A percentile compares a stretch with the other conserved stretches of the same genome.
Conservation (phyloP, 2,329 filamentous ascomycete genomes). For the Fusarium sp. region DNA sequence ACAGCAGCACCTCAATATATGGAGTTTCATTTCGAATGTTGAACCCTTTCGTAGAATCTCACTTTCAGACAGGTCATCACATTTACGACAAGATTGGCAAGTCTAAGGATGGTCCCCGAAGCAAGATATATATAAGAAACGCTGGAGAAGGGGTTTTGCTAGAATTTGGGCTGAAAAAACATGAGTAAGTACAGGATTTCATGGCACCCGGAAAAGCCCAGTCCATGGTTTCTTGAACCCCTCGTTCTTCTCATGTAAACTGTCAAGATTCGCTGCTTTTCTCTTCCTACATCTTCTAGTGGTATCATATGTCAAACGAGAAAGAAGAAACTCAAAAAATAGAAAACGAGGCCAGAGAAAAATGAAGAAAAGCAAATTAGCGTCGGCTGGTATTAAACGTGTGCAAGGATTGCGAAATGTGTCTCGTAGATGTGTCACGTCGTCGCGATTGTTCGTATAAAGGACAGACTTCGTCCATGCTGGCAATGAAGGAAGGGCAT, state of each 20-base stretch:
- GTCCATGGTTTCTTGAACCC: slow-evolving; percentile 15
- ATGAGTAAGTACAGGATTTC: slow-evolving; percentile 33
- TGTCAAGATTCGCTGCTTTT: slow-evolving; percentile 35
- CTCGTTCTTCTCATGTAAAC: slow-evolving; percentile 19
- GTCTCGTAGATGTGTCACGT: slow-evolving; percentile 33
- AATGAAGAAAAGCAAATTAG: slow-evolving; percentile 38
- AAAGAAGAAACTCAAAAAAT: slow-evolving; percentile 22
- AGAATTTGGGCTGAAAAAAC: slow-evolving; percentile 19
- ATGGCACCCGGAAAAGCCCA: slow-evolving; percentile 7
- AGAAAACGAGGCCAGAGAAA: slow-evolving; percentile 26
- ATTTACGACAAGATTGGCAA: not conserved
- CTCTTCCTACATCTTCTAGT: slow-evolving; percentile 42
- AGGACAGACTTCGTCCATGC: slow-evolving; percentile 10
- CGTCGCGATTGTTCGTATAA: slow-evolving; percentile 23
- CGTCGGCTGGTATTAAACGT: slow-evolving; percentile 40
- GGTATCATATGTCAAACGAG: slow-evolving; percentile 43
- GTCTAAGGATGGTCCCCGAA: not conserved
- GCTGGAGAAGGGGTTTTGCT: slow-evolving; percentile 1
- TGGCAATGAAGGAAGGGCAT: slow-evolving; percentile 18
- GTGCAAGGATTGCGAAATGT: slow-evolving; percentile 32
- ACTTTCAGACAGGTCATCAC: not conserved
- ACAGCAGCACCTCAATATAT: not conserved
- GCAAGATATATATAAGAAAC: slow-evolving; percentile 1
- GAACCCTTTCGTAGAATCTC: not conserved
- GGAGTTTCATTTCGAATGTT: not conserved